These are phyloP conservation scores for Cubamyces lactineus DNA, from an alignment of 768 basidiomycete genomes.

Conservation along the genomic window DNA sequence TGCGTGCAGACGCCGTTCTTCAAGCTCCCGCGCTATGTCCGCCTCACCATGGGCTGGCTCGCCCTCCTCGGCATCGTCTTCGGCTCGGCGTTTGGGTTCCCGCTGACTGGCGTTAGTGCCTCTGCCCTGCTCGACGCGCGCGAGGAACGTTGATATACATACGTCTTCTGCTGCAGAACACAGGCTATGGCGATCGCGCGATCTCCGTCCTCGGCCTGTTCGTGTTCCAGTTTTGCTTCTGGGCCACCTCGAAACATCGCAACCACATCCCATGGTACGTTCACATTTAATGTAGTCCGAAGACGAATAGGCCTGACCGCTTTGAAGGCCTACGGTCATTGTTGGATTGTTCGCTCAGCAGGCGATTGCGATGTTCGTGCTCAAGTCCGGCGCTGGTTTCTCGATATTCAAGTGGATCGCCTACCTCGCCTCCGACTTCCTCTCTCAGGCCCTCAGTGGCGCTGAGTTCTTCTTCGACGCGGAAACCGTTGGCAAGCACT, in stretches of 20 bases:
- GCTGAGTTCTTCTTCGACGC: constrained; percentile 83
- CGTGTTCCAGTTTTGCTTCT: constrained; percentile 81
- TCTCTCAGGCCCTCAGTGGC: constrained; percentile 67
- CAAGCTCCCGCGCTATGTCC: constrained; percentile 50
- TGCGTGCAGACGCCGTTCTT: constrained; percentile 70
- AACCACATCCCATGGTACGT: constrained; percentile 71
- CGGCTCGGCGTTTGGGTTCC: constrained; percentile 87
- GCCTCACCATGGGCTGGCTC: constrained; percentile 74
- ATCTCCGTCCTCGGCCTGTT: constrained; percentile 81
- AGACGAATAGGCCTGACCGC: constrained; percentile 1
- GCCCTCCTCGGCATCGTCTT: constrained; percentile 77
- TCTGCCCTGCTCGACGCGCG: constrained; percentile 5
- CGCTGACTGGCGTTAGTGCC: constrained; percentile 52
- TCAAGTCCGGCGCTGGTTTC: constrained; percentile 84
- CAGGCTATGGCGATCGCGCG: constrained; percentile 76
- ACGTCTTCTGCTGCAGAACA: constrained; percentile 42
- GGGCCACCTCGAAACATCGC: constrained; percentile 63
- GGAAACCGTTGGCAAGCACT: constrained; percentile 64
- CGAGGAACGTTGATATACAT: constrained; percentile 26
- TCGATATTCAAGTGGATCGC: constrained; percentile 86
- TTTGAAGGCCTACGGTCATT: constrained; percentile 77
- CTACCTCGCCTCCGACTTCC: constrained; percentile 77
- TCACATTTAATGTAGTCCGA: background rate
- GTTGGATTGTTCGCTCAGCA: constrained; percentile 88
- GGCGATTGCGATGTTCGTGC: constrained; percentile 84